Percentiles rank a stretch among this genome's conserved stretches.
phyloP scores from a whole-genome alignment of 2,329 filamentous ascomycete genomes.

The Daldinia eschscholtzii region DNA sequence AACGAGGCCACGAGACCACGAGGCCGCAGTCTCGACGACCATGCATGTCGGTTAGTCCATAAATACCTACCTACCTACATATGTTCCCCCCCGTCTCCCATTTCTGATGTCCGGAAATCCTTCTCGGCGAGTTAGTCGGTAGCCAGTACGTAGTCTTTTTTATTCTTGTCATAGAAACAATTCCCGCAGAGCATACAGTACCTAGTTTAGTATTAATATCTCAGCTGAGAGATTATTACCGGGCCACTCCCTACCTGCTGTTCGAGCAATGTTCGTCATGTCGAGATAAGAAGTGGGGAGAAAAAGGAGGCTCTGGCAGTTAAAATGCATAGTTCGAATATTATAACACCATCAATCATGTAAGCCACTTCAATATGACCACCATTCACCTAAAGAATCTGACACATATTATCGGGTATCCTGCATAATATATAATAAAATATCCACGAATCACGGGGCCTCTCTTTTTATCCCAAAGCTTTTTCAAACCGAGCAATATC shows the following conservation, averaged over 20 bases:
- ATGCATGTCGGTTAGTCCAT: not conserved
- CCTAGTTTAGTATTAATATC: not conserved
- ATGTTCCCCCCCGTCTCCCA: not conserved
- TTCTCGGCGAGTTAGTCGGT: constrained; percentile 9
- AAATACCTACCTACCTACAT: not conserved
- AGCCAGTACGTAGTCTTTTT: constrained; percentile 14
- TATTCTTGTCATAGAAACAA: not conserved
- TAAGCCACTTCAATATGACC: not conserved
- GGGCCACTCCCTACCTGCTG: not conserved
- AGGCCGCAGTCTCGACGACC: not conserved
- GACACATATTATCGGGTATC: not conserved
- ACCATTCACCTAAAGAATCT: not conserved
- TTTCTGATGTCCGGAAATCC: constrained; percentile 10
- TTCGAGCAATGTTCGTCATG: not conserved
- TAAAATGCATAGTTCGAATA: not conserved
- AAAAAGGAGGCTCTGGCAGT: not conserved
- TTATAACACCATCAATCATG: constrained; percentile 1
- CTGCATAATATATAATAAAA: not conserved
- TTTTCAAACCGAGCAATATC: constrained; percentile 2
- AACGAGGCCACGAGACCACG: not conserved
- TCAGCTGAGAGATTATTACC: not conserved
- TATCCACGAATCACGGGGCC: not conserved
- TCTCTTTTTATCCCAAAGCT: not conserved
- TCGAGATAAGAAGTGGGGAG: not conserved
- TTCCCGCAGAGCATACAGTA: not conserved